Conservation (phyloP, 768 basidiomycete genomes). For the Podaxis sp. region DNA sequence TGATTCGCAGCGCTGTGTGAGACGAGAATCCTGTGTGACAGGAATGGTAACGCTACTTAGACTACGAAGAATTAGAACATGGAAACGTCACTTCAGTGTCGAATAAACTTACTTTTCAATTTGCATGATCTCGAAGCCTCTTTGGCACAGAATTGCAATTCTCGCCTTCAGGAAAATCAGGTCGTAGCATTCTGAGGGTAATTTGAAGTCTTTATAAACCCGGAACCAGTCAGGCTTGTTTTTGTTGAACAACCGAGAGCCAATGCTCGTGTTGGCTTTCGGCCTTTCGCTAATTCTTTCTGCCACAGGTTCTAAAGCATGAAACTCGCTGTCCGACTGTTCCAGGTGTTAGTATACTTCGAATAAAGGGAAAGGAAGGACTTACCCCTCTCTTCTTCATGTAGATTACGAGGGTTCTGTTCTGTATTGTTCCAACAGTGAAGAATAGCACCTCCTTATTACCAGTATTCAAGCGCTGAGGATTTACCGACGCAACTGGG, state of each 20-base stretch:
- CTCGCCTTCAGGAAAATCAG: slow-evolving; percentile 89
- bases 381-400: slow-evolving; percentile 77
- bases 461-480: slow-evolving; percentile 83
- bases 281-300: slow-evolving; percentile 80
- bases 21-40: slow-evolving; percentile 60
- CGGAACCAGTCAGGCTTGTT: slow-evolving; percentile 91
- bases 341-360: slow-evolving; percentile 15
- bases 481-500: slow-evolving; percentile 69
- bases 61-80: slow-evolving; percentile 34
- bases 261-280: slow-evolving; percentile 61
- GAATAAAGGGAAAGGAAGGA: slow-evolving; percentile 24
- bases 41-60: slow-evolving; percentile 89
- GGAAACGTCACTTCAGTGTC: neutral
- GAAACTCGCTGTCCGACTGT: slow-evolving; percentile 82
- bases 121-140: slow-evolving; percentile 98
- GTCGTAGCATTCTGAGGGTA: slow-evolving; percentile 84
- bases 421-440: slow-evolving; percentile 84
- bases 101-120: slow-evolving; percentile 69
- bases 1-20: slow-evolving; percentile 80
- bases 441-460: slow-evolving; percentile 96
- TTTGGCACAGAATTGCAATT: slow-evolving; percentile 88
- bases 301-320: slow-evolving; percentile 89
- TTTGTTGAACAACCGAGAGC: slow-evolving; percentile 50
- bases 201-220: slow-evolving; percentile 83
- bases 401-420: slow-evolving; percentile 82